phyloP scores from a whole-genome alignment of 352 stramenopile genomes.

The Globisporangium cystogenes region DNA sequence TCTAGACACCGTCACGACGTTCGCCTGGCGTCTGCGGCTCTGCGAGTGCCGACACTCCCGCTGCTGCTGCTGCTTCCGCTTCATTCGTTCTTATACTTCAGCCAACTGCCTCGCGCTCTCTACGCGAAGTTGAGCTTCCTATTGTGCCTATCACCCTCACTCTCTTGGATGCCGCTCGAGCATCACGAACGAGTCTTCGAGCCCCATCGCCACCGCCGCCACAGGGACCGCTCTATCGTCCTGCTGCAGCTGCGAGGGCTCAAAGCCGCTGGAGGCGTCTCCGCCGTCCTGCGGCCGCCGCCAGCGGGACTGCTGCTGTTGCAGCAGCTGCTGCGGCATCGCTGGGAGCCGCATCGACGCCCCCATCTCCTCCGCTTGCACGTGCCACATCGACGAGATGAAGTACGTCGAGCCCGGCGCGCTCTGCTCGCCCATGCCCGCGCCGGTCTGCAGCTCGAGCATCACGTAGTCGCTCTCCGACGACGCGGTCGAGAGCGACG shows the following conservation, averaged over 20 bases:
- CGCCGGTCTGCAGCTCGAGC: conserved; percentile 70
- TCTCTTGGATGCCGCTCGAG: conserved; percentile 36
- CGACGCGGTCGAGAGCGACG: conserved; percentile 4
- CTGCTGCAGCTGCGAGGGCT: neutral
- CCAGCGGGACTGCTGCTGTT: conserved; percentile 13
- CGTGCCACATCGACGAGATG: conserved; percentile 74
- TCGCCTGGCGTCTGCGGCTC: too few species aligned
- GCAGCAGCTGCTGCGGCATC: conserved; percentile 6
- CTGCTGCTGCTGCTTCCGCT: neutral
- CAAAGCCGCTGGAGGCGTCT: neutral
- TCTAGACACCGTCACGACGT: too few species aligned
- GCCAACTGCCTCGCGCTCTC: neutral
- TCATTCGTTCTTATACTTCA: neutral
- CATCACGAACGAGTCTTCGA: conserved; percentile 76
- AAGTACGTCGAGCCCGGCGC: conserved; percentile 65
- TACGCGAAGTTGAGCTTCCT: neutral
- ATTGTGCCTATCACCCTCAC: neutral
- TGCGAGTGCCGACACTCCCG: too few species aligned
- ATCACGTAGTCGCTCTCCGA: conserved; percentile 72
- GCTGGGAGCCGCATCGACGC: conserved; percentile 42
- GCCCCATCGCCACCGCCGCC: conserved; percentile 5
- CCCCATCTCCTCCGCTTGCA: conserved; percentile 75
- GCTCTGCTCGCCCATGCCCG: conserved; percentile 31
- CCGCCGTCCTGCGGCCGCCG: conserved; percentile 7
- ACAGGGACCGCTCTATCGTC: conserved; percentile 6